These are phyloP conservation scores for Pholiota microspora DNA, from an alignment of 768 basidiomycete species.

Conservation along the genomic window DNA sequence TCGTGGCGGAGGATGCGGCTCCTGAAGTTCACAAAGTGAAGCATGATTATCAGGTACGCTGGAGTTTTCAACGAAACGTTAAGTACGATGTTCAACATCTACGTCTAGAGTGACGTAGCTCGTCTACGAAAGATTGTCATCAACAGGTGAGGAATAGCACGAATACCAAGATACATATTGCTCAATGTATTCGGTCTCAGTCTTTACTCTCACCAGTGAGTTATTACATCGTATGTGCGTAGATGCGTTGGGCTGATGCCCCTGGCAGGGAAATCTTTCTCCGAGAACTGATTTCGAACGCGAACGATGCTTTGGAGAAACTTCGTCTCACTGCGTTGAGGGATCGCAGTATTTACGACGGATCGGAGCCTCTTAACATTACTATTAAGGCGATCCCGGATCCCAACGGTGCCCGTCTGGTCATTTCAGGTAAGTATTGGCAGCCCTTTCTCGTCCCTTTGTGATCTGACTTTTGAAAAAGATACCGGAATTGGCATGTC, in stretches of 20 bases:
- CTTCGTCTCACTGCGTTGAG: conserved; percentile 82
- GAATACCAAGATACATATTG: conserved; percentile 3
- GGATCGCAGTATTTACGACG: conserved; percentile 70
- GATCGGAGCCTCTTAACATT: conserved; percentile 77
- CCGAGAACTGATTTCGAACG: conserved; percentile 90
- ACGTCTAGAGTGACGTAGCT: conserved; percentile 81
- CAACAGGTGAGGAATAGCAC: conserved; percentile 55
- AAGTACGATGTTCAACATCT: not conserved
- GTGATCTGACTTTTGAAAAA: too few species aligned
- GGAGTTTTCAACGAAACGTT: not conserved
- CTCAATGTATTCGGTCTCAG: conserved; percentile 30
- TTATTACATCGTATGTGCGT: conserved; percentile 3
- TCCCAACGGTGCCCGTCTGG: conserved; percentile 63
- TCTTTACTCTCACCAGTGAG: conserved; percentile 80
- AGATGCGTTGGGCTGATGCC: conserved; percentile 2
- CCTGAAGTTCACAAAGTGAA: conserved; percentile 42
- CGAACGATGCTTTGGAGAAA: conserved; percentile 97
- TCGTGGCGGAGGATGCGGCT: conserved; percentile 46
- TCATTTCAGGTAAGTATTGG: conserved; percentile 77
- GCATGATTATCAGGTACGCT: conserved; percentile 67
- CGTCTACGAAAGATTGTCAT: conserved; percentile 93
- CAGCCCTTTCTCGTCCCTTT: too few species aligned
- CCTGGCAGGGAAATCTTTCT: conserved; percentile 71
- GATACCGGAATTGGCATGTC: conserved; percentile 98
- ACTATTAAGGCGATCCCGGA: conserved; percentile 68